phyloP scores from a whole-genome alignment of 2,329 filamentous ascomycete genomes.

The Phaeomoniella chlamydospora region DNA sequence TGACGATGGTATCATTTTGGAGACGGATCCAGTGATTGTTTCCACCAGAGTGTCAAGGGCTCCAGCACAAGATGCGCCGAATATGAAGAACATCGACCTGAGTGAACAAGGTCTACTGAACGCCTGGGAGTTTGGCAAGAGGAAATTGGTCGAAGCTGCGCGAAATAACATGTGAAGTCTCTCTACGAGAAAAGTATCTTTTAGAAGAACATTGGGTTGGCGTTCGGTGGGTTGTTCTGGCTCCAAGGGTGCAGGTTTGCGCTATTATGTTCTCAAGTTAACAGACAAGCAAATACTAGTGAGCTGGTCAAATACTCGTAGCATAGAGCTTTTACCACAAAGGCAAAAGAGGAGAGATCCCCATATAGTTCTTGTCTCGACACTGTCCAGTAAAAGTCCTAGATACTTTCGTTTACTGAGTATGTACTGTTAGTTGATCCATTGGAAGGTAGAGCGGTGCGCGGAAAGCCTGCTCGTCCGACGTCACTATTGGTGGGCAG shows the following conservation, averaged over 20 bases:
- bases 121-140: slow-evolving; percentile 83
- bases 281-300: no score
- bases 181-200: neutral
- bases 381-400: no score
- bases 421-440: no score
- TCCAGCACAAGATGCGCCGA: slow-evolving; percentile 72
- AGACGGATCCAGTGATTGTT: slow-evolving; percentile 91
- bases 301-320: no score
- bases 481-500: neutral
- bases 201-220: slow-evolving; percentile 1
- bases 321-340: no score
- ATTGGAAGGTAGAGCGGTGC: no score
- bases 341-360: no score
- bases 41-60: slow-evolving; percentile 85
- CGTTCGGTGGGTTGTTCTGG: neutral
- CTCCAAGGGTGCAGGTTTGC: no score
- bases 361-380: no score
- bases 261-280: no score
- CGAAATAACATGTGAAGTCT: slow-evolving; percentile 39
- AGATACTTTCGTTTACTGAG: no score
- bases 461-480: no score
- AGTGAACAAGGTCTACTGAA: slow-evolving; percentile 93
- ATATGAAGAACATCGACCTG: slow-evolving; percentile 85
- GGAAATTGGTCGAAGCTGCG: slow-evolving; percentile 79
- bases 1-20: slow-evolving; percentile 90